Evolutionary conservation across 129 eudicot genomes (phyloP).

Genomic region (Rutidosis leptorrhynchoides): DNA sequence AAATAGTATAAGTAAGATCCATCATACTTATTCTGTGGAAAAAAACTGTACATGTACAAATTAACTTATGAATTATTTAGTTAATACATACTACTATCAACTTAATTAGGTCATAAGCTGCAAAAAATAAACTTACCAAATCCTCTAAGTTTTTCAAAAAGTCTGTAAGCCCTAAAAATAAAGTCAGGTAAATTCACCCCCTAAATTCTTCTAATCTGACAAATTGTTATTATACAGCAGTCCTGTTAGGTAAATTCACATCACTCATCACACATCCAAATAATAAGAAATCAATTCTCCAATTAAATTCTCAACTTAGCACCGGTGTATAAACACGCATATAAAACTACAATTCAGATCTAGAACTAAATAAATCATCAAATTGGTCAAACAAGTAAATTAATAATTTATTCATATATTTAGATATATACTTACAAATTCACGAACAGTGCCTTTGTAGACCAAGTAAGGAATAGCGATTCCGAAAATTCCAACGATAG

Average conservation of each 20-base stretch:
- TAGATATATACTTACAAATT: slow-evolving; percentile 59
- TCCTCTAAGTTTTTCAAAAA: not conserved
- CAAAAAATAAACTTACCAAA: too few species aligned
- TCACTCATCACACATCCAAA: not conserved
- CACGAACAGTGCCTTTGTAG: slow-evolving; percentile 92
- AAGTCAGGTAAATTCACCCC: not conserved
- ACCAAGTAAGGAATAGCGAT: slow-evolving; percentile 74
- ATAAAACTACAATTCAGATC: slow-evolving; percentile 11
- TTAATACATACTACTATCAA: too few species aligned
- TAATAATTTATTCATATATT: too few species aligned
- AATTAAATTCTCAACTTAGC: not conserved
- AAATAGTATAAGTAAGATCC: not conserved
- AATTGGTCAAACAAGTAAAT: not conserved
- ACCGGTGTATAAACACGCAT: not conserved
- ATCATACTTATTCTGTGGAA: not conserved
- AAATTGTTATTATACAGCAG: not conserved
- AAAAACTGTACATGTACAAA: not conserved
- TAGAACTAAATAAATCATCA: not conserved
- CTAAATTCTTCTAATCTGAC: not conserved
- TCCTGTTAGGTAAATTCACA: not conserved
- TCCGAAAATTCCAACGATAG: slow-evolving; percentile 82
- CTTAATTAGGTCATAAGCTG: not conserved
- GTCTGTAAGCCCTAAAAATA: not conserved
- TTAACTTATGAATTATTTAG: not conserved
- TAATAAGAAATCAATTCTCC: not conserved